Percentiles rank a stretch among this genome's conserved stretches.
Conservation (phyloP, 371 early-diverging fungal genomes). For the Lichtheimia hyalospora region DNA sequence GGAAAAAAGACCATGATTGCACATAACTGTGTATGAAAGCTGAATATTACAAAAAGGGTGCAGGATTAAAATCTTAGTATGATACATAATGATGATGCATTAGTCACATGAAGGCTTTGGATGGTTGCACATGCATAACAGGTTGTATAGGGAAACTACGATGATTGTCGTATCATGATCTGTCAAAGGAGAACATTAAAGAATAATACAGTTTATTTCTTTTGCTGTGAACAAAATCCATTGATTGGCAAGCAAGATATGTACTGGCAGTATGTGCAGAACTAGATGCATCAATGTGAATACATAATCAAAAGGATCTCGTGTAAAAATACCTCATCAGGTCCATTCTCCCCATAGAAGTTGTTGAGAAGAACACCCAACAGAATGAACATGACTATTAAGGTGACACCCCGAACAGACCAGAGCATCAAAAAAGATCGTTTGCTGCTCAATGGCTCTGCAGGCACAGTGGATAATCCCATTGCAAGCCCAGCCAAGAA, state of each 20-base stretch:
- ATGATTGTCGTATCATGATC: too few species aligned
- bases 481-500: conserved; percentile 49
- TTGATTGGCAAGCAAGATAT: conserved; percentile 15
- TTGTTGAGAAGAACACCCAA: not conserved
- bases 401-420: not conserved
- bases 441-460: conserved; percentile 1
- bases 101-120: too few species aligned
- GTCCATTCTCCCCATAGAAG: conserved; percentile 14
- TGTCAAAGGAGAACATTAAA: not conserved
- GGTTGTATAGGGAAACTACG: too few species aligned
- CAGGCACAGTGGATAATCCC: conserved; percentile 44
- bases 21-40: too few species aligned
- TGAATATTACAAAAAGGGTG: too few species aligned
- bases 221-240: conserved; percentile 10
- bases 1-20: too few species aligned
- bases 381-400: not conserved
- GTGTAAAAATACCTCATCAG: not conserved
- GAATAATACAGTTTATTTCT: not conserved
- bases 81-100: too few species aligned
- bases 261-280: conserved; percentile 12
- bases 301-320: not conserved
- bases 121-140: too few species aligned
- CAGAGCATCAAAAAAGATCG: conserved; percentile 3
- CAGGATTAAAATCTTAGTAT: too few species aligned
- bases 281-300: not conserved